Evolutionary conservation across 129 eudicot genomes (phyloP).

Genomic region (Dittrichia graveolens): DNA sequence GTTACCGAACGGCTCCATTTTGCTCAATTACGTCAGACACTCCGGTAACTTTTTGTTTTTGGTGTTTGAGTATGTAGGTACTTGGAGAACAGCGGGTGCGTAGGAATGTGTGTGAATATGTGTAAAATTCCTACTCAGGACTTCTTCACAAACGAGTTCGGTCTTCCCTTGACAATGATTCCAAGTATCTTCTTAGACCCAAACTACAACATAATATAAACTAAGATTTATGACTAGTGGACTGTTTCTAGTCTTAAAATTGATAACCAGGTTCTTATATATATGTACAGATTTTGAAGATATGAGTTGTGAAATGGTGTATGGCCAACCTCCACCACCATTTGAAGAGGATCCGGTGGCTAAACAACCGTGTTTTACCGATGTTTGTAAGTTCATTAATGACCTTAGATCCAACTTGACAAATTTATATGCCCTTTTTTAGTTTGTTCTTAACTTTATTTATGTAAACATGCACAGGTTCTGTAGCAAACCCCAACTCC

Average conservation of each 20-base stretch:
- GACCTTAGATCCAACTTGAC: neutral
- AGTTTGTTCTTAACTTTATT: neutral
- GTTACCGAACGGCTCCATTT: neutral
- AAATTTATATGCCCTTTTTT: neutral
- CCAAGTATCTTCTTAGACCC: conserved; percentile 58
- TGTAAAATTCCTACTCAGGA: conserved; percentile 99
- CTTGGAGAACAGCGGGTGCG: conserved; percentile 99
- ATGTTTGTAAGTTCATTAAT: conserved; percentile 71
- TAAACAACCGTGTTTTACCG: conserved; percentile 72
- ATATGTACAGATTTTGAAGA: conserved; percentile 80
- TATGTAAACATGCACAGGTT: conserved; percentile 47
- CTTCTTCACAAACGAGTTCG: conserved; percentile 97
- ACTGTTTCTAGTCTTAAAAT: neutral
- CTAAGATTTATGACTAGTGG: neutral
- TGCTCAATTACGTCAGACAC: no score
- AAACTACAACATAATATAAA: no score
- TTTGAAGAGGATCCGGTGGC: conserved; percentile 88
- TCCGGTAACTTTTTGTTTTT: neutral
- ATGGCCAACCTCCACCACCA: conserved; percentile 89
- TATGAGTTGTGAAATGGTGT: conserved; percentile 98
- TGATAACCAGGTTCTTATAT: neutral
- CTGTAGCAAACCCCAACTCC: conserved; percentile 69
- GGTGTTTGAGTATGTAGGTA: conserved; percentile 50
- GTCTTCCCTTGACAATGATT: conserved; percentile 95
- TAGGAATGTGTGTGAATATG: conserved; percentile 98